Evolutionary conservation across 2,329 filamentous ascomycete species (phyloP), one percentile per base, ranked within the genome.

Genomic region (Penicillium griseofulvum): DNA sequence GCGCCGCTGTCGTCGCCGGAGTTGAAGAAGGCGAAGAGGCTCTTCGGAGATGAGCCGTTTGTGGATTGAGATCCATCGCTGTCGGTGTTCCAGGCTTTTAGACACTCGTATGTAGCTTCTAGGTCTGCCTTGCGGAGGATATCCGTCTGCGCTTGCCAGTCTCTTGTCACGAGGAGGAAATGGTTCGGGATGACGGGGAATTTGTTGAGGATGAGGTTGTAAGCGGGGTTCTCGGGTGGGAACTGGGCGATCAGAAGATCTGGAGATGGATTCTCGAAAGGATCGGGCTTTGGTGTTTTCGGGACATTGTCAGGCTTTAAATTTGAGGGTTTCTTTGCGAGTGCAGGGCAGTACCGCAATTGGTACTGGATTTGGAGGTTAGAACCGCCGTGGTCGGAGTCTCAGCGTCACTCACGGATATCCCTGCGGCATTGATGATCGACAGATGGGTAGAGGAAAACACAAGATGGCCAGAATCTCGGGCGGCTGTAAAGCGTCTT

Each of bases 11-110:
- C 71, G 31, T 75, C 68, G 4, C 78, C 78, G 16, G 78, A 80
- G 55, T 80, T 80, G 64, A 79, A 80, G 61, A 80, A 80, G 7
- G 77, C 76, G 61, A 79, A 79, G 5, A 80, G 66, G 16, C 72
- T 64, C 36, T 59, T 65, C 16, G 55, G 3, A 39, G 46, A 48
- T 5, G 34, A 41, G 19, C 26, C 17, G 12, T 17, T 49, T 9
- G 36, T 10, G 3, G 28, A n/a, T 45, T 8, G 22, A 11, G 49
- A 51, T 9, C 46, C 46, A 19, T 48, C 51, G 16, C 33, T 22
- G 12, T 53, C 52, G 11, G 53, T 56, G 29, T 62, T 62, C 78
- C 78, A 80, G 45, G 69, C 68, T 51, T 68, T 67, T 14, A 80
- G 60, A 56, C 76, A 79, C 14, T 72, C 68, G 59, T 74, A 74